Percentiles rank a stretch among this genome's conserved stretches.
Conservation (phyloP, 208 protist genomes). For the Tetramitus jugosus region DNA sequence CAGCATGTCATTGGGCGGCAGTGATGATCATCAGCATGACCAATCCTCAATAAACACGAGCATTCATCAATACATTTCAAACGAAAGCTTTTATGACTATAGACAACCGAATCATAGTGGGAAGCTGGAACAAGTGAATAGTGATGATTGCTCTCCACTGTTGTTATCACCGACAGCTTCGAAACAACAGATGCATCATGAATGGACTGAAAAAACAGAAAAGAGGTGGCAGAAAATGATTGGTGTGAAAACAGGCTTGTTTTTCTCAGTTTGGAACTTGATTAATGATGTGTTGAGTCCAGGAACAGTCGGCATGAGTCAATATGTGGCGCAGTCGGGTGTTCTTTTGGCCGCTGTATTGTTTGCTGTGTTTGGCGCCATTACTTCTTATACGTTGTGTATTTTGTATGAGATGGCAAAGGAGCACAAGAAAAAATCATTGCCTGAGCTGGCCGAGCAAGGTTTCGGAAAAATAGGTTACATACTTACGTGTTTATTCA, state of each 20-base stretch:
- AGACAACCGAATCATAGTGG: too few relatives aligned
- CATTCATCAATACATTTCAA: too few relatives aligned
- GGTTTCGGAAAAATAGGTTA: constrained; percentile 8
- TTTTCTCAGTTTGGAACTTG: constrained; percentile 21
- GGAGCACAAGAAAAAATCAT: not conserved
- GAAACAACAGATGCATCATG: too few relatives aligned
- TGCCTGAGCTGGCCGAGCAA: not conserved
- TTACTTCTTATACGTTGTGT: constrained; percentile 1
- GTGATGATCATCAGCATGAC: too few relatives aligned
- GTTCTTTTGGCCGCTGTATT: not conserved
- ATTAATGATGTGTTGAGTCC: not conserved
- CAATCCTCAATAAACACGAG: too few relatives aligned
- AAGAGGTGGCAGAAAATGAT: not conserved
- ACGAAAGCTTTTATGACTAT: too few relatives aligned
- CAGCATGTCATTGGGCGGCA: too few relatives aligned
- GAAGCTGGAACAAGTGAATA: too few relatives aligned
- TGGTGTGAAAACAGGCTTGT: constrained; percentile 6
- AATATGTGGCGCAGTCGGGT: not conserved
- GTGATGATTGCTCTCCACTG: too few relatives aligned
- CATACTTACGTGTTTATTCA: constrained; percentile 2
- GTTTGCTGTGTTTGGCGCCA: not conserved
- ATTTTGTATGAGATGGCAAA: not conserved
- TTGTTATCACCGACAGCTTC: too few relatives aligned
- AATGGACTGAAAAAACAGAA: too few relatives aligned
- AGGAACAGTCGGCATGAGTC: not conserved